Conservation (phyloP, 2,329 filamentous ascomycete species). For the Monosporascus sp. region DNA sequence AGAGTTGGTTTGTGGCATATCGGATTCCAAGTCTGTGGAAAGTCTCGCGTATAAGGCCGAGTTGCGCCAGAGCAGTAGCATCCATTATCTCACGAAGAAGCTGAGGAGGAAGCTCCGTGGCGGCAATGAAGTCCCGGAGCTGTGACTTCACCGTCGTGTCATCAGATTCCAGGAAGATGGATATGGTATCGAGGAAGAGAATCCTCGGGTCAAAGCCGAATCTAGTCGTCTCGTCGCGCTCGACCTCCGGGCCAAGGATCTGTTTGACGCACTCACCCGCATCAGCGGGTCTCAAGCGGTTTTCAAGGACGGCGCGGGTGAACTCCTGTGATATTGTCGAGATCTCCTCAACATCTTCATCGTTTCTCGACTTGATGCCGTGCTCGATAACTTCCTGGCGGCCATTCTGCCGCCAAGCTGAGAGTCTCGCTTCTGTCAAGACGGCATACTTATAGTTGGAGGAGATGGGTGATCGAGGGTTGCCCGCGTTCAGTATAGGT, state of each 20-base stretch:
- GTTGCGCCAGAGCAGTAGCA: conserved; percentile 63
- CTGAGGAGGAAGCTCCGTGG: conserved; percentile 65
- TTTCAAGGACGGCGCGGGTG: conserved; percentile 67
- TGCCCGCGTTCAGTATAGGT: conserved; percentile 11
- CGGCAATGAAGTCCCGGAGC: conserved; percentile 64
- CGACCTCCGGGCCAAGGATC: conserved; percentile 57
- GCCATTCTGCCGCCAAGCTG: conserved; percentile 62
- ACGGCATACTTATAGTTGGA: conserved; percentile 67
- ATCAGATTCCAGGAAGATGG: conserved; percentile 71
- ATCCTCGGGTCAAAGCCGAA: conserved; percentile 57
- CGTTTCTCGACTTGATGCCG: conserved; percentile 57
- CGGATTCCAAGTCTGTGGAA: conserved; percentile 80
- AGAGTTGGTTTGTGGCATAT: conserved; percentile 87
- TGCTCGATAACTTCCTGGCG: conserved; percentile 62
- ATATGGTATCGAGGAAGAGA: conserved; percentile 78
- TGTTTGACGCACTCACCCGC: conserved; percentile 70
- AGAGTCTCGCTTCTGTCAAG: conserved; percentile 64
- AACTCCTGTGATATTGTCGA: conserved; percentile 80
- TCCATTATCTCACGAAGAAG: conserved; percentile 83
- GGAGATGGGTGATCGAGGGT: conserved; percentile 27
- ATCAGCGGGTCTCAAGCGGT: conserved; percentile 59
- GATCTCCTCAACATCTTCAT: conserved; percentile 64
- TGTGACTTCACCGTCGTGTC: conserved; percentile 40
- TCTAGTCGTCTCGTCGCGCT: conserved; percentile 38
- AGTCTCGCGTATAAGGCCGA: conserved; percentile 78